Evolutionary conservation across 2,329 filamentous ascomycete genomes (phyloP), one percentile per base, ranked within the genome.

Genomic region (Colletotrichum spaethianum): DNA sequence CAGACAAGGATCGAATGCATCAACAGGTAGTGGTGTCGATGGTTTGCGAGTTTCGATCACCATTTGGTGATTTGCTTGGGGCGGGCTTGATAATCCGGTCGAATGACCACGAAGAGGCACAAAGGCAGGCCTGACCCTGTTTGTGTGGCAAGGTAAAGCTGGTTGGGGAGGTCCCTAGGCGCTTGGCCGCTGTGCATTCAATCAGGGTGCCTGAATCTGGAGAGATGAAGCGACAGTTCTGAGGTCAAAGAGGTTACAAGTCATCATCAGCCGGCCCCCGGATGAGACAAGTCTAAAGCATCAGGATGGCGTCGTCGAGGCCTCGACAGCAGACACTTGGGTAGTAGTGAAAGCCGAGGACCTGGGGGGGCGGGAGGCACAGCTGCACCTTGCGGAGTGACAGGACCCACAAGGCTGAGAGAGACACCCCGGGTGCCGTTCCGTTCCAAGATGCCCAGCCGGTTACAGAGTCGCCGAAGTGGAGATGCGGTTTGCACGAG

Each of bases 391-490:
- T 40, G 56, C 48, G 16, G 42, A 28, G 44, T 52, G 59, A 53
- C 31, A 26, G 66, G 70, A 64, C 65, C 70, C 70, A 72, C 70
- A 72, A 70, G 70, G 70, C 70, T 72, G 70, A 72, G 42, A 11
- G 28, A 26, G 52, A 20, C 16, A 26, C 44, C 38, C 59, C 38
- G 53, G 14, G 52, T 18, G 52, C 50, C 66, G 57, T 63, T 40
- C 70, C 44, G 44, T 31, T 8, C 56, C 16, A 55, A 59, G 59
- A 63, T 63, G 69, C 69, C 64, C 64, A 72, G 69, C 69, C 59
- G 69, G 69, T 56, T 62, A 65, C 40, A 23, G 48, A 44, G 52
- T 44, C 50, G 69, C 65, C 69, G 53, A 64, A 36, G 68, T 71
- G 68, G 63, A 63, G 50, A 44, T 52, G 23, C 20, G 28, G 14